These are phyloP conservation scores for Phaeoacremonium minimum DNA, from an alignment of 2,329 filamentous ascomycete genomes.

Conservation along the genomic window DNA sequence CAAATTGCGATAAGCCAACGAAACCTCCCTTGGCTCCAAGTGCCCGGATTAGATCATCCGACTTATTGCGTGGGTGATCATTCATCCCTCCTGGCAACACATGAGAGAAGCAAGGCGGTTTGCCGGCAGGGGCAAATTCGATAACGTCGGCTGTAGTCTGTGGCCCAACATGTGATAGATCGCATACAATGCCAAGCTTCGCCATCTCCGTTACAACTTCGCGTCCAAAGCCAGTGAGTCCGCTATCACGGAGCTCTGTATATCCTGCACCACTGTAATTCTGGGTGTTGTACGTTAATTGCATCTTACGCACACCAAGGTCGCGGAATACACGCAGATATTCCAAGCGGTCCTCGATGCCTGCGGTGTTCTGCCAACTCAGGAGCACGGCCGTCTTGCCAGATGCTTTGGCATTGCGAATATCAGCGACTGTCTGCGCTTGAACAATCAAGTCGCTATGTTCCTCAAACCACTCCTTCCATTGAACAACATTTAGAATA, in stretches of 20 bases:
- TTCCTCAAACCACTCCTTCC: conserved; percentile 37
- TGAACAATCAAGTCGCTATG: conserved; percentile 31
- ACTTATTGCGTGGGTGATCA: conserved; percentile 32
- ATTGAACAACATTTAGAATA: conserved; percentile 33
- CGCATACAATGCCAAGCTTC: conserved; percentile 27
- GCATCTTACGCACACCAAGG: conserved; percentile 34
- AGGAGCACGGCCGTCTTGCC: conserved; percentile 31
- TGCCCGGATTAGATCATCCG: conserved; percentile 27
- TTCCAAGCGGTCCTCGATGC: conserved; percentile 31
- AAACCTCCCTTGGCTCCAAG: conserved; percentile 30
- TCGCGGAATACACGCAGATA: conserved; percentile 33
- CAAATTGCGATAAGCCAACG: conserved; percentile 31
- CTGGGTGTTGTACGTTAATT: conserved; percentile 36
- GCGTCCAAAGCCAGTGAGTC: conserved; percentile 27
- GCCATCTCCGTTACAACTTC: conserved; percentile 28
- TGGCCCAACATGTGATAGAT: conserved; percentile 28
- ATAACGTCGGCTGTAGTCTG: conserved; percentile 27
- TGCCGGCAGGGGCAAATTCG: conserved; percentile 24
- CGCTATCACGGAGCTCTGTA: conserved; percentile 28
- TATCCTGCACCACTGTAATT: conserved; percentile 35
- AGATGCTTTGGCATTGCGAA: conserved; percentile 27
- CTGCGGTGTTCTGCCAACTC: conserved; percentile 34
- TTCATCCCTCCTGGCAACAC: conserved; percentile 26
- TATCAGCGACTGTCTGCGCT: conserved; percentile 27
- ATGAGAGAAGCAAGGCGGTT: conserved; percentile 34